Conservation (phyloP, 208 protist genomes). For the Jaenimonas drosophilae region DNA sequence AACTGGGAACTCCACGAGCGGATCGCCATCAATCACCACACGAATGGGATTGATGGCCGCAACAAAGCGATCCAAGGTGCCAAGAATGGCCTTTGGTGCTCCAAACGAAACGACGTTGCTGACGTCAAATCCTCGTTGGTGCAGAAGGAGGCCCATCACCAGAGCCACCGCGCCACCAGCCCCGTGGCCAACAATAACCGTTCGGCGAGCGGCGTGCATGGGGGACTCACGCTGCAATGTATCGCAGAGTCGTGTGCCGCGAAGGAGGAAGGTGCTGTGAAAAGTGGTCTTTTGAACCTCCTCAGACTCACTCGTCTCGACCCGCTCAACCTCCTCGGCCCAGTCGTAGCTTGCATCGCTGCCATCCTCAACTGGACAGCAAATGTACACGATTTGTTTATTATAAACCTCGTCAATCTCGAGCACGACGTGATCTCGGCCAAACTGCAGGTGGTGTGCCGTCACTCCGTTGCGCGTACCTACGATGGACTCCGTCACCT, state of each 20-base stretch:
- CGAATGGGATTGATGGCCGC: conserved; percentile 63
- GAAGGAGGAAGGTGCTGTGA: conserved; percentile 40
- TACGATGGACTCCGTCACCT: conserved; percentile 61
- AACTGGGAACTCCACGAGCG: conserved; percentile 70
- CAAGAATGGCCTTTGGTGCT: conserved; percentile 46
- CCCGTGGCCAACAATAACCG: conserved; percentile 69
- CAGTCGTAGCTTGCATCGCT: conserved; percentile 33
- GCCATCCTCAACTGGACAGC: conserved; percentile 16
- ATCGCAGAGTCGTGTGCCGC: conserved; percentile 46
- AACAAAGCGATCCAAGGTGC: conserved; percentile 53
- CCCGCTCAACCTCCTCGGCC: conserved; percentile 45
- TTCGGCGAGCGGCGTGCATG: conserved; percentile 56
- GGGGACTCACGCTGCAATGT: conserved; percentile 51
- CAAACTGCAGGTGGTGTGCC: conserved; percentile 52
- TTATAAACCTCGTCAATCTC: conserved; percentile 77
- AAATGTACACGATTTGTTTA: conserved; percentile 75
- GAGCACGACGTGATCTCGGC: conserved; percentile 56
- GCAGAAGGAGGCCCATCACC: conserved; percentile 34
- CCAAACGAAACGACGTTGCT: conserved; percentile 70
- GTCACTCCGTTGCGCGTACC: conserved; percentile 59
- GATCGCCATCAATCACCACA: conserved; percentile 70
- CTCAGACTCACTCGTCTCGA: conserved; percentile 62
- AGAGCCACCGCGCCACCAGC: conserved; percentile 63
- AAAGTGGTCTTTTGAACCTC: conserved; percentile 60
- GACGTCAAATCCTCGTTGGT: conserved; percentile 55